Evolutionary conservation across 106 monocot species (phyloP).

Genomic region (Apostasia ramifera): DNA sequence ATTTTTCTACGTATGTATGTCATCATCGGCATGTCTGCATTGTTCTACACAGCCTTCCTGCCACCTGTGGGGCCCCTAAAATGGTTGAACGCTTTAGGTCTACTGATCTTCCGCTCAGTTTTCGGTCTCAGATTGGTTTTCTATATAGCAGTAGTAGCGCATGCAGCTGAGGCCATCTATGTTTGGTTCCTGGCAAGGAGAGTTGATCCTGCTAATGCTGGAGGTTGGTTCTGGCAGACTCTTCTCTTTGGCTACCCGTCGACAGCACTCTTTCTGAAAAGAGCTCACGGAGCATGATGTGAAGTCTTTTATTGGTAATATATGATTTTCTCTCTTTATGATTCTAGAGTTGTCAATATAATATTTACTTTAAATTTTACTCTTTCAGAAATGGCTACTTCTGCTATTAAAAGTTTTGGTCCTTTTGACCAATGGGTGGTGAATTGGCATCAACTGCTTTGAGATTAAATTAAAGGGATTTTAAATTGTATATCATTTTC

Average conservation of each 20-base stretch:
- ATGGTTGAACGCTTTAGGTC: constrained; percentile 13
- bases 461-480: no score
- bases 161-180: constrained; percentile 71
- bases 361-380: no score
- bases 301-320: neutral
- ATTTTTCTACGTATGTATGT: constrained; percentile 46
- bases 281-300: constrained; percentile 18
- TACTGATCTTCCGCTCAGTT: constrained; percentile 61
- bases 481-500: no score
- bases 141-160: constrained; percentile 23
- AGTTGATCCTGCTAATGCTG: constrained; percentile 65
- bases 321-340: no score
- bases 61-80: constrained; percentile 58
- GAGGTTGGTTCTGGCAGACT: constrained; percentile 95
- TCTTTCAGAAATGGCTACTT: no score
- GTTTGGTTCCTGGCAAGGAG: constrained; percentile 63
- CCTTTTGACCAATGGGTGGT: no score
- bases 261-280: constrained; percentile 59
- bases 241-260: constrained; percentile 58
- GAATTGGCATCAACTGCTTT: no score
- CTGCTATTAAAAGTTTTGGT: no score
- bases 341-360: no score
- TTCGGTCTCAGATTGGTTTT: constrained; percentile 39
- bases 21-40: constrained; percentile 38
- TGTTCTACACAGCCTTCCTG: constrained; percentile 61